A percentile compares a stretch with the other conserved stretches of the same genome.
These are phyloP conservation scores for Elymus sibiricus DNA, from an alignment of 176 grass and related monocot genomes.

Conservation along the genomic window DNA sequence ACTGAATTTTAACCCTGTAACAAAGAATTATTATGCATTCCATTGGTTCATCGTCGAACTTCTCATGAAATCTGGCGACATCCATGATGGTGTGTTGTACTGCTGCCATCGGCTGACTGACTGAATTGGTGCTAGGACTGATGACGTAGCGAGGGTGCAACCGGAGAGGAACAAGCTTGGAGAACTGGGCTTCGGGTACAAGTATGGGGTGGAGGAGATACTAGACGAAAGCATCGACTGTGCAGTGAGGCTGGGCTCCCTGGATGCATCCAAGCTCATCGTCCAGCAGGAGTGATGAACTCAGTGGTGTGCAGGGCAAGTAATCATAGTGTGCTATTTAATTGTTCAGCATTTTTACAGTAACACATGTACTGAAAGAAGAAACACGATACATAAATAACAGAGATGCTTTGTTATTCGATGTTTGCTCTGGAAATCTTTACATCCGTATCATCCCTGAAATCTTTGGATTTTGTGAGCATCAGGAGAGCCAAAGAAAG, in stretches of 20 bases:
- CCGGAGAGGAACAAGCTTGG: constrained; percentile 16
- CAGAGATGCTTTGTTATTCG: neutral
- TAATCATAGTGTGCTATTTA: neutral
- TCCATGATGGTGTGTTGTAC: too few species aligned
- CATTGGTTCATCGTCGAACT: neutral
- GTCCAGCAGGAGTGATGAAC: neutral
- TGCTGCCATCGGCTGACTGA: neutral
- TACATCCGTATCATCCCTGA: neutral
- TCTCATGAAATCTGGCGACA: neutral
- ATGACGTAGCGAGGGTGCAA: constrained; percentile 1
- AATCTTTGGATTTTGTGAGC: neutral
- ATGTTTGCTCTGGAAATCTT: neutral
- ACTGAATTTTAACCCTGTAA: neutral
- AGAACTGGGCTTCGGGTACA: constrained; percentile 56
- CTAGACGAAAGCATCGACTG: constrained; percentile 38
- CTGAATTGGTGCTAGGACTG: constrained; percentile 13
- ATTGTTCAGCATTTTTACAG: neutral
- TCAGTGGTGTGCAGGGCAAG: neutral
- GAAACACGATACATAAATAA: neutral
- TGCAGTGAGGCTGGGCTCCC: constrained; percentile 22
- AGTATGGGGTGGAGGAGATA: constrained; percentile 41
- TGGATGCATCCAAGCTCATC: constrained; percentile 21
- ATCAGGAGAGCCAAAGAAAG: too few species aligned
- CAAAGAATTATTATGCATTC: neutral
- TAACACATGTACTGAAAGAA: neutral